Base-by-base conservation (phyloP, 306 rosid genomes). In the Hippophae rhamnoides region DNA sequence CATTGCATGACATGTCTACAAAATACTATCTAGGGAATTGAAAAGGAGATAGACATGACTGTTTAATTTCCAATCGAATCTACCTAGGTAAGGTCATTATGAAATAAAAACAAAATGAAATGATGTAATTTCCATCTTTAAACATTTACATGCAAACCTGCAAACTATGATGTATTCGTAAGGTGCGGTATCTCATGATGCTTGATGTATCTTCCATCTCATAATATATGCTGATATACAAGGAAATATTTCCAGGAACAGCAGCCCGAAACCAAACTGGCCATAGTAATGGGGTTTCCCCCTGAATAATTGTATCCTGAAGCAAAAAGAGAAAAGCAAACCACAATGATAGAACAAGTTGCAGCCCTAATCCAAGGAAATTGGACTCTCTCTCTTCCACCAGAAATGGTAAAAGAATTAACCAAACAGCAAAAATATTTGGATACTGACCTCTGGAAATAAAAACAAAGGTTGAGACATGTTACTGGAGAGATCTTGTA, bases 201-300 rank as follows among this genome's bases (percentile, higher is more conserved):
- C 84, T 74, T 55, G 95, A 80, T 74, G 56, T 59, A 68, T 86
- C 94, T 68, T 57, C 89, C 74, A 86, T 82, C 81, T 93, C 99
- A 67, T 93, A 93, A 75, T 93, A 93, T 80, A 93, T 75, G 79
- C 90, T 76, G 52, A 88, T 64, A 65, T 77, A 71, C 74, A 93
- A 75, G 61, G 90, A 82, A 64, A 84, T 74, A 72, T 86, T 69
- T 72, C 99, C 99, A 41, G 96, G 86, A 77, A 73, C 78, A 66
- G 99, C 97, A 63, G 97, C 97, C 64, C 97, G 78, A 75, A 88
- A 74, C 99, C 97, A 93, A 77, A 93, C 95, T 71, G 99, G 97
- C 95, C 96, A 93, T 72, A 70, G 65, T 56, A 86, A 78, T 48
- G 95, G 84, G 62, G 75, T 68, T 70, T 69, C 90, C 3, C 82